These are phyloP conservation scores for Backusella westeae DNA, from an alignment of 192 early-diverging fungal species.

Conservation along the genomic window DNA sequence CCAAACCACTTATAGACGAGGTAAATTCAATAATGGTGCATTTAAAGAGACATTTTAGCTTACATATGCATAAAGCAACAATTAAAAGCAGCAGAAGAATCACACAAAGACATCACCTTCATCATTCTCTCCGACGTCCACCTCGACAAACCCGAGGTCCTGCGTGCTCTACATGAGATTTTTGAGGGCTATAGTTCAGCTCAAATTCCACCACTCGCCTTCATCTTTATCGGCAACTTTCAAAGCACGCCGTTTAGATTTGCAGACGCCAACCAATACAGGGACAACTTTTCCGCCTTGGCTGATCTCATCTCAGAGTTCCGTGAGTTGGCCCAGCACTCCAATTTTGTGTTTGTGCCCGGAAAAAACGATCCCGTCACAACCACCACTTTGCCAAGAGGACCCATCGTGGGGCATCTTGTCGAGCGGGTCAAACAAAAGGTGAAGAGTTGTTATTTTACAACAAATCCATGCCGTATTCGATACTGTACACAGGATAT, in stretches of 20 bases:
- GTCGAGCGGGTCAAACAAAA: constrained; percentile 58
- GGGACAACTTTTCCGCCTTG: constrained; percentile 52
- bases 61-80: constrained; percentile 8
- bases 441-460: constrained; percentile 57
- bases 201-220: constrained; percentile 67
- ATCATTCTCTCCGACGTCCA: constrained; percentile 84
- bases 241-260: constrained; percentile 68
- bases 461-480: constrained; percentile 88
- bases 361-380: constrained; percentile 80
- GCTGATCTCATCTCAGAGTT: constrained; percentile 70
- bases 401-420: constrained; percentile 71
- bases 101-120: constrained; percentile 60
- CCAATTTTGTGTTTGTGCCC: constrained; percentile 90
- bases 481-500: constrained; percentile 91
- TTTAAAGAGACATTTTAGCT: not conserved
- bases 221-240: constrained; percentile 89
- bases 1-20: constrained; percentile 47
- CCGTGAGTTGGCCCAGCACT: constrained; percentile 47
- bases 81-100: constrained; percentile 37
- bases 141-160: constrained; percentile 81
- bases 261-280: constrained; percentile 63
- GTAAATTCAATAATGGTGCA: constrained; percentile 21
- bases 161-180: constrained; percentile 68
- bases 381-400: constrained; percentile 76
- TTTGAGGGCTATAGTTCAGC: constrained; percentile 72